A percentile compares a stretch with the other conserved stretches of the same genome.
phyloP scores from a whole-genome alignment of 1,284 basidiomycete species.

The Abortiporus biennis region DNA sequence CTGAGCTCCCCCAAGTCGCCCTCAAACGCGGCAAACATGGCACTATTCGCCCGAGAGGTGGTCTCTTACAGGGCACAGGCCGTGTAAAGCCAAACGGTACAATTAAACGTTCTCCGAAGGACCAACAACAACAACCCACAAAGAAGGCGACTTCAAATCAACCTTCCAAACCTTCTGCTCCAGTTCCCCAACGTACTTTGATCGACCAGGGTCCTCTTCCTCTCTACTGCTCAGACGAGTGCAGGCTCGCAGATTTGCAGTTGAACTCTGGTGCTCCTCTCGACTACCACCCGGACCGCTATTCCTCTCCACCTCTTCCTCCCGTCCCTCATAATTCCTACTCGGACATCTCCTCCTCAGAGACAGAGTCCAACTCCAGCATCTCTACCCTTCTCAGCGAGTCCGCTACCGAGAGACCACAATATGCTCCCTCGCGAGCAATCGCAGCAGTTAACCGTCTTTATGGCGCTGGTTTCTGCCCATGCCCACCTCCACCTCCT shows the following conservation, averaged over 20 bases:
- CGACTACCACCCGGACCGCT: conserved; percentile 39
- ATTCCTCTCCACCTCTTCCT: conserved; percentile 31
- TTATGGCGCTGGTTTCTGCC: conserved; percentile 52
- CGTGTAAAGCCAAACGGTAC: conserved; percentile 49
- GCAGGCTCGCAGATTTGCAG: conserved; percentile 51
- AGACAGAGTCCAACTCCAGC: conserved; percentile 27
- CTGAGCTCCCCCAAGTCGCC: conserved; percentile 15
- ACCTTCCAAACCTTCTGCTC: conserved; percentile 20
- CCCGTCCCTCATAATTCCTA: conserved; percentile 34
- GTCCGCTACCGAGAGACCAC: conserved; percentile 17
- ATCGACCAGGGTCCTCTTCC: conserved; percentile 72
- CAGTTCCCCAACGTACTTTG: conserved; percentile 49
- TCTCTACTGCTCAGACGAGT: conserved; percentile 76
- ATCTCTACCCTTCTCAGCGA: conserved; percentile 12
- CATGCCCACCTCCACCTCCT: conserved; percentile 45
- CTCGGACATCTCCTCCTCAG: conserved; percentile 27
- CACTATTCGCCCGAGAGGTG: conserved; percentile 36
- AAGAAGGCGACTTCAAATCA: conserved; percentile 13
- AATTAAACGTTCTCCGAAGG: conserved; percentile 38
- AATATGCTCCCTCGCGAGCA: conserved; percentile 42
- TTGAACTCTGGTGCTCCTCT: conserved; percentile 33
- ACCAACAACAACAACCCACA: conserved; percentile 9
- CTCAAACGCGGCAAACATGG: conserved; percentile 35
- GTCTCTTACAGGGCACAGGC: conserved; percentile 58
- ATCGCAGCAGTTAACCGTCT: too few relatives aligned